These are phyloP conservation scores for Populus ilicifolia DNA, from an alignment of 345 rosid species.

Conservation along the genomic window DNA sequence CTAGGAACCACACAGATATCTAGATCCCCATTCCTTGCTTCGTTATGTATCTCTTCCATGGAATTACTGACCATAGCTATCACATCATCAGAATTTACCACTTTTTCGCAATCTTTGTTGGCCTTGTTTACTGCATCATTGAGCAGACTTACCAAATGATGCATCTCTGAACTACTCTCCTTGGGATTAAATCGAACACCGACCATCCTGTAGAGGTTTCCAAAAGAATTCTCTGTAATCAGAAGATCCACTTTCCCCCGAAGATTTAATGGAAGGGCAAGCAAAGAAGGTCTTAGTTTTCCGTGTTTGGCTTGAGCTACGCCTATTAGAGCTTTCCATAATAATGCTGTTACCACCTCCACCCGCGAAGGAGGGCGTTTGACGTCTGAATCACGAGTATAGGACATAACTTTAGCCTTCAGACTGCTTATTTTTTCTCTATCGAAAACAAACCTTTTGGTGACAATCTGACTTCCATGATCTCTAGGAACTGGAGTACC, in stretches of 20 bases:
- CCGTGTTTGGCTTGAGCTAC: background rate
- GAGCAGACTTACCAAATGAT: background rate
- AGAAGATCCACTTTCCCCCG: background rate
- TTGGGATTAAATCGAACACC: background rate
- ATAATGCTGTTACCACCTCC: slow-evolving; percentile 34
- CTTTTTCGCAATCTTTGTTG: background rate
- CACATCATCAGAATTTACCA: background rate
- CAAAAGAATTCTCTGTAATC: slow-evolving; percentile 2
- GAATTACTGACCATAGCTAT: background rate
- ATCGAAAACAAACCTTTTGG: slow-evolving; percentile 33
- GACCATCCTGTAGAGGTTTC: slow-evolving; percentile 11
- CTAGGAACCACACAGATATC: slow-evolving; percentile 7
- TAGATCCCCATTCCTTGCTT: background rate
- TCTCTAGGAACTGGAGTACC: background rate
- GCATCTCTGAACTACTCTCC: background rate
- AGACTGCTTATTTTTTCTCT: slow-evolving; percentile 15
- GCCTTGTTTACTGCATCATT: background rate
- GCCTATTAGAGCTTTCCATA: slow-evolving; percentile 34
- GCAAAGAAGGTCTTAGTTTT: slow-evolving; percentile 4
- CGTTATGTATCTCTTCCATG: background rate
- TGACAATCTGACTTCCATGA: slow-evolving; percentile 9
- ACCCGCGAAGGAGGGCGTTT: slow-evolving; percentile 16
- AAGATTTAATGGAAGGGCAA: slow-evolving; percentile 4
- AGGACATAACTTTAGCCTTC: slow-evolving; percentile 17
- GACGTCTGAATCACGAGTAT: background rate